Percentiles rank a stretch among this genome's conserved stretches.
Evolutionary conservation across 306 rosid species (phyloP).

Genomic region (Glycine tomentella): DNA sequence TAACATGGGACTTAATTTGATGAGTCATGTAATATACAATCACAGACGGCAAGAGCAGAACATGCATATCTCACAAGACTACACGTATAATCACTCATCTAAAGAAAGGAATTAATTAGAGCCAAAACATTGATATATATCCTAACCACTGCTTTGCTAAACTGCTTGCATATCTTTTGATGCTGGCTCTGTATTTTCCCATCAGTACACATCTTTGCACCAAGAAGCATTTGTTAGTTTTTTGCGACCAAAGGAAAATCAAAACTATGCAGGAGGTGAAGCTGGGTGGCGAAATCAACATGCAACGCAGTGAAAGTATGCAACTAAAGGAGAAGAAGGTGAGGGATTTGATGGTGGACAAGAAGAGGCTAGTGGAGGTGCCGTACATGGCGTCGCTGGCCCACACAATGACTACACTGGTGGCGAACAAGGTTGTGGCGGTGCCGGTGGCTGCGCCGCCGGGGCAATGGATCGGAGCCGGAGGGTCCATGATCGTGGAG

Average conservation of each 20-base stretch:
- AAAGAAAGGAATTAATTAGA: not conserved
- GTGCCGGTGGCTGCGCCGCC: constrained; percentile 95
- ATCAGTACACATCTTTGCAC: not conserved
- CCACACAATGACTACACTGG: constrained; percentile 75
- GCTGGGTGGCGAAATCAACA: too few relatives aligned
- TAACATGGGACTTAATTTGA: not conserved
- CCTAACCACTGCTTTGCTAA: too few relatives aligned
- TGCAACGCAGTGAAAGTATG: constrained; percentile 46
- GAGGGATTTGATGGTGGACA: constrained; percentile 65
- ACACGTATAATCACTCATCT: constrained; percentile 39
- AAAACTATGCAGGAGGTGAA: constrained; percentile 51
- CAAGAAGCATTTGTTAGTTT: not conserved
- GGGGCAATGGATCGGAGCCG: constrained; percentile 93
- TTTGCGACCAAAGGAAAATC: too few relatives aligned
- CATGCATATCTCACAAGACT: not conserved
- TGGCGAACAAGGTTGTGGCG: constrained; percentile 76
- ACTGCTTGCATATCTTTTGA: not conserved
- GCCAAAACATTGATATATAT: not conserved
- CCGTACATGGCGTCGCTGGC: constrained; percentile 86
- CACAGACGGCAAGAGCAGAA: constrained; percentile 39
- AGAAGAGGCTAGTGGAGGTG: constrained; percentile 81
- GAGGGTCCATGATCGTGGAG: constrained; percentile 90
- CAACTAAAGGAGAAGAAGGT: constrained; percentile 60
- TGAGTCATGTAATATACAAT: constrained; percentile 36
- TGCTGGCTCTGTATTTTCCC: constrained; percentile 33